Evolutionary conservation across 1,139 yeast genomes (phyloP).

Genomic region (Sugiyamaella grinbergsii): DNA sequence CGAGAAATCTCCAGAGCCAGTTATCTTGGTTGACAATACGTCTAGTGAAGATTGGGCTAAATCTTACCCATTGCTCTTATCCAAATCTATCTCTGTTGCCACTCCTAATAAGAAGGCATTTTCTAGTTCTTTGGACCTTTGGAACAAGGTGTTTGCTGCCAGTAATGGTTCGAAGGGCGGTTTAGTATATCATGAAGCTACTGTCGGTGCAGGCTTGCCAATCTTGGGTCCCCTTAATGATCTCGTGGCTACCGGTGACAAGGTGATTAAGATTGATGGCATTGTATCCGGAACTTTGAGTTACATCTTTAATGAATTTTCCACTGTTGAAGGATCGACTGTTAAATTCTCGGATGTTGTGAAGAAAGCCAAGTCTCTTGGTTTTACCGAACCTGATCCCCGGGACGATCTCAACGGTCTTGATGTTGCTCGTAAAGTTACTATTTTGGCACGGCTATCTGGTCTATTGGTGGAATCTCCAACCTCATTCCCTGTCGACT

Average conservation of each 20-base stretch:
- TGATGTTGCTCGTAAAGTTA: conserved; percentile 97
- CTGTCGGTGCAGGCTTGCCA: conserved; percentile 99
- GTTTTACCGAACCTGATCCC: conserved; percentile 99
- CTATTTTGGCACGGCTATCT: conserved; percentile 89
- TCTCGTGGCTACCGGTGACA: conserved; percentile 87
- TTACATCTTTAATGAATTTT: conserved; percentile 92
- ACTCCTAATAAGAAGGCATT: conserved; percentile 98
- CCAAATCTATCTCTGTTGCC: conserved; percentile 85
- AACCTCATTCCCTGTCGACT: conserved; percentile 91
- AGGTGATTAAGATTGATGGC: conserved; percentile 88
- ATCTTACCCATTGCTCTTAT: conserved; percentile 71
- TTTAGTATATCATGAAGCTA: conserved; percentile 93
- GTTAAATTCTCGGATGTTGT: conserved; percentile 89
- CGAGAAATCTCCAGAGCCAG: conserved; percentile 67
- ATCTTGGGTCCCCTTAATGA: conserved; percentile 86
- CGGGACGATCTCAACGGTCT: conserved; percentile 97
- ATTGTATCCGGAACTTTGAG: conserved; percentile 95
- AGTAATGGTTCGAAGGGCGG: conserved; percentile 60
- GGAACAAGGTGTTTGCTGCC: conserved; percentile 71
- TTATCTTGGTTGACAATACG: conserved; percentile 90
- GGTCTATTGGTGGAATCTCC: conserved; percentile 89
- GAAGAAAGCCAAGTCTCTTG: conserved; percentile 79
- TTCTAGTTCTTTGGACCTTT: conserved; percentile 70
- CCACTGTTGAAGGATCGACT: conserved; percentile 60
- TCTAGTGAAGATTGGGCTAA: conserved; percentile 77